Evolutionary conservation across 208 protist genomes (phyloP), one percentile per base, ranked within the genome.

Genomic region (Trypanosoma platydactyli): DNA sequence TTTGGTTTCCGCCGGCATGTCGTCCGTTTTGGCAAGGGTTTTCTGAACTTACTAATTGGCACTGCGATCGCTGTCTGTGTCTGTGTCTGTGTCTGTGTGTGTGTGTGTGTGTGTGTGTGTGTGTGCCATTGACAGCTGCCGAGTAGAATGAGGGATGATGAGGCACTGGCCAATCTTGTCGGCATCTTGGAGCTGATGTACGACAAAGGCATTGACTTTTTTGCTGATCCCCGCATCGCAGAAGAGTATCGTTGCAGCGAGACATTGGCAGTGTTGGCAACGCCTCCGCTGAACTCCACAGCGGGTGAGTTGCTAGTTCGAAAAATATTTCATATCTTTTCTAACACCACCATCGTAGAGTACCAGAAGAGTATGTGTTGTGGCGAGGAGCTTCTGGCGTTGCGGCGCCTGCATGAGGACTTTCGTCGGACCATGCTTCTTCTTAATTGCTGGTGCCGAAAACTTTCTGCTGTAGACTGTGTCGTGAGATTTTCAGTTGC

Each of bases 391-490:
- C 45, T 58, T 16, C 48, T 65, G 12, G 78, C 84, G n/a, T 66
- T 92, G 24, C 59, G 71, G 35, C 29, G 58, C 6, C 54, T 92
- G 15, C 80, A 80, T 50, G 29, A 67, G 3, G 64, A 64, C 2
- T 87, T 81, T 57, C 35, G 46, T 12, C 40, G 40, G 5, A 71
- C 81, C 15, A 42, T 78, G 18, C 41, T 74, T 18, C 13, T 77
- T 30, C 33, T 94, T 59, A 74, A 44, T 20, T 54, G 76, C 29
- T 94, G 88, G 82, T 94, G 88, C 60, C 60, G 30, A 1, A 45
- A 25, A 54, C 50, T 94, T 24, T 60, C 44, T 22, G 48, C 73
- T 16, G 60, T 57, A 3, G 80, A 80, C 6, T 60, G 62, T 40
- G 70, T 79, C 3, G 48, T 38, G 2, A 42, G 67, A 15, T 80